Conservation (phyloP, 176 grass and related monocot genomes). For the Eragrostis nindensis region DNA sequence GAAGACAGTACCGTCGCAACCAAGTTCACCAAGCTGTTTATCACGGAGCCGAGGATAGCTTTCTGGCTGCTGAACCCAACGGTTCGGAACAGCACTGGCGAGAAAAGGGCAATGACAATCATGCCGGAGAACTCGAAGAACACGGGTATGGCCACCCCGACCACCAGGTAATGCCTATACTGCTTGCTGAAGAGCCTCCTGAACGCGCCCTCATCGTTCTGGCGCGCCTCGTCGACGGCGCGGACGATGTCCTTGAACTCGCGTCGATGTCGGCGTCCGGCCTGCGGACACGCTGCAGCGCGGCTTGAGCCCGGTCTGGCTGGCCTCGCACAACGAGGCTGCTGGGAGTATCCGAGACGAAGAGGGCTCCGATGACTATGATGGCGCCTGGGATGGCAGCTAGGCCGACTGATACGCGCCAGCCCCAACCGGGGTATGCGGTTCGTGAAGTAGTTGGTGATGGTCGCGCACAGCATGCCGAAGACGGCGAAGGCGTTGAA, state of each 20-base stretch:
- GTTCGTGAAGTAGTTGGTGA: conserved; percentile 47
- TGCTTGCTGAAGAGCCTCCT: conserved; percentile 37
- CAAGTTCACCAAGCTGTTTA: conserved; percentile 37
- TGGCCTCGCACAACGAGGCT: conserved; percentile 63
- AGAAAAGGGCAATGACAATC: conserved; percentile 57
- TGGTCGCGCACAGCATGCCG: conserved; percentile 43
- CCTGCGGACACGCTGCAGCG: conserved; percentile 52
- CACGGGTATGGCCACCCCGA: conserved; percentile 50
- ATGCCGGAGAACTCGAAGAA: conserved; percentile 64
- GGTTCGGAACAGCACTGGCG: conserved; percentile 54
- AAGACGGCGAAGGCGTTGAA: conserved; percentile 63
- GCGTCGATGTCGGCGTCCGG: conserved; percentile 30
- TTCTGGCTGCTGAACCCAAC: conserved; percentile 52
- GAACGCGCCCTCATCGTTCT: conserved; percentile 54
- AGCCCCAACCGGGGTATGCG: conserved; percentile 58
- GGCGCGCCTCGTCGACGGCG: conserved; percentile 35
- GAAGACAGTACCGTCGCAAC: conserved; percentile 26
- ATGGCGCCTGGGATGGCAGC: conserved; percentile 46
- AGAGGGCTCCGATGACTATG: conserved; percentile 46
- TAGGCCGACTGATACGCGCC: conserved; percentile 76
- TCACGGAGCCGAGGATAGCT: conserved; percentile 41
- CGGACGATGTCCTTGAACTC: conserved; percentile 61
- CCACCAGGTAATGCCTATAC: conserved; percentile 55
- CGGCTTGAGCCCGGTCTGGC: conserved; percentile 35
- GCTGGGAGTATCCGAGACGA: conserved; percentile 63